Conservation (phyloP, 2,329 filamentous ascomycete genomes). For the Alternaria triticimaculans region DNA sequence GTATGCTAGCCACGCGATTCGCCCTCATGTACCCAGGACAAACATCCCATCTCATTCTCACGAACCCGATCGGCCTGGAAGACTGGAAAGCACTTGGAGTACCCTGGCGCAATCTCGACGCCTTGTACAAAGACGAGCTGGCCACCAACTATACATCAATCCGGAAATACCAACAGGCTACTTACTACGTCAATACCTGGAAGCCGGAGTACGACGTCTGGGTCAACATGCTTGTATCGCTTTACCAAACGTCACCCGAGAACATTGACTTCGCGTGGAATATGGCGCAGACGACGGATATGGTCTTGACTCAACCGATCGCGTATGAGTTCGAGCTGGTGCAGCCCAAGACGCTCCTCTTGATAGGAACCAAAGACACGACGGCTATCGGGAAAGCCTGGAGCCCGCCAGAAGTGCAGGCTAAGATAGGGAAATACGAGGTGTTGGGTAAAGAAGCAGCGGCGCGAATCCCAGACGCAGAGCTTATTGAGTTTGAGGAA, state of each 20-base stretch:
- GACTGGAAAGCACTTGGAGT: conserved; percentile 54
- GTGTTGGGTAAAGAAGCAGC: conserved; percentile 57
- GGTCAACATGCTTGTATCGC: conserved; percentile 62
- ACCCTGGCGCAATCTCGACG: conserved; percentile 30
- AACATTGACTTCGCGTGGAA: conserved; percentile 52
- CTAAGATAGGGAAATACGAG: conserved; percentile 57
- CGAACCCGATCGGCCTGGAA: conserved; percentile 62
- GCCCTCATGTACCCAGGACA: conserved; percentile 58
- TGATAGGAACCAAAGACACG: conserved; percentile 61
- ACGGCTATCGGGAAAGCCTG: conserved; percentile 64
- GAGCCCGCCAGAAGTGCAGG: conserved; percentile 40
- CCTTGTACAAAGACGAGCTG: conserved; percentile 24
- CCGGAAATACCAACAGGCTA: conserved; percentile 37
- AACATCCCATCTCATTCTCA: conserved; percentile 55
- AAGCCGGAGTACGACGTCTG: conserved; percentile 59
- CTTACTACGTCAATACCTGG: conserved; percentile 52
- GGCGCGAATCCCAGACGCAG: conserved; percentile 52
- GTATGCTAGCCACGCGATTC: conserved; percentile 62
- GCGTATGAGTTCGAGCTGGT: conserved; percentile 59
- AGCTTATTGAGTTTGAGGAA: conserved; percentile 56
- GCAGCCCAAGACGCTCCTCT: conserved; percentile 55
- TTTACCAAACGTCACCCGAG: conserved; percentile 56
- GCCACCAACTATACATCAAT: conserved; percentile 33
- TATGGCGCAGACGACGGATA: conserved; percentile 61
- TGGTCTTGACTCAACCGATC: conserved; percentile 62